A percentile compares a stretch with the other conserved stretches of the same genome.
These are phyloP conservation scores for Colletotrichum lindemuthianum DNA, from an alignment of 2,329 filamentous ascomycete genomes.

Conservation along the genomic window DNA sequence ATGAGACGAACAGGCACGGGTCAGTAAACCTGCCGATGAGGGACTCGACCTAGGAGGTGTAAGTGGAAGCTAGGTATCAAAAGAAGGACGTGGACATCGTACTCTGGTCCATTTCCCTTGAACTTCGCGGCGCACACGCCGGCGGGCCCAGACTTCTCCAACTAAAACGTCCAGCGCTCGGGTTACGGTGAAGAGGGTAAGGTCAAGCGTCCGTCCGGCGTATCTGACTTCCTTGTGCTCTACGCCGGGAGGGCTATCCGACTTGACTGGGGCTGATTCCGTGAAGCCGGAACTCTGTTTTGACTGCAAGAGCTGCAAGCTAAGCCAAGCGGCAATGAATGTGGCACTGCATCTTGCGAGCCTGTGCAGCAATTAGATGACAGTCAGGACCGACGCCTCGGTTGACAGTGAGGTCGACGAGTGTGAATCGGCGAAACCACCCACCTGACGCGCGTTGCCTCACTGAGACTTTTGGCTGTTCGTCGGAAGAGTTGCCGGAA, in stretches of 20 bases:
- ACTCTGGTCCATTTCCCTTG: conserved; percentile 59
- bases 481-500: conserved; percentile 40
- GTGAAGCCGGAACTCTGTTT: conserved; percentile 58
- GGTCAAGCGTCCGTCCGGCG: conserved; percentile 81
- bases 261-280: conserved; percentile 48
- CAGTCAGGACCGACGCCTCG: conserved; percentile 35
- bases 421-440: not conserved
- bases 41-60: conserved; percentile 50
- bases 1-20: conserved; percentile 75
- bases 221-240: conserved; percentile 43
- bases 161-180: conserved; percentile 78
- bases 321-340: conserved; percentile 68
- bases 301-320: conserved; percentile 66
- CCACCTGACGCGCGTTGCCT: conserved; percentile 38
- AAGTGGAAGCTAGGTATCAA: not conserved
- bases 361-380: conserved; percentile 45
- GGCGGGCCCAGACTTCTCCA: conserved; percentile 70
- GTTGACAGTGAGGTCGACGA: not conserved
- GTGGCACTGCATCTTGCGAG: conserved; percentile 66
- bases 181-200: conserved; percentile 81
- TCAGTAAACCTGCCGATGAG: conserved; percentile 63
- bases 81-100: conserved; percentile 34
- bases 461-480: conserved; percentile 39
- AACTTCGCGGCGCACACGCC: conserved; percentile 55
- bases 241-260: conserved; percentile 40